A percentile compares a stretch with the other conserved stretches of the same genome.
phyloP scores from a whole-genome alignment of 1,284 basidiomycete species.

The Inonotus obliquus region DNA sequence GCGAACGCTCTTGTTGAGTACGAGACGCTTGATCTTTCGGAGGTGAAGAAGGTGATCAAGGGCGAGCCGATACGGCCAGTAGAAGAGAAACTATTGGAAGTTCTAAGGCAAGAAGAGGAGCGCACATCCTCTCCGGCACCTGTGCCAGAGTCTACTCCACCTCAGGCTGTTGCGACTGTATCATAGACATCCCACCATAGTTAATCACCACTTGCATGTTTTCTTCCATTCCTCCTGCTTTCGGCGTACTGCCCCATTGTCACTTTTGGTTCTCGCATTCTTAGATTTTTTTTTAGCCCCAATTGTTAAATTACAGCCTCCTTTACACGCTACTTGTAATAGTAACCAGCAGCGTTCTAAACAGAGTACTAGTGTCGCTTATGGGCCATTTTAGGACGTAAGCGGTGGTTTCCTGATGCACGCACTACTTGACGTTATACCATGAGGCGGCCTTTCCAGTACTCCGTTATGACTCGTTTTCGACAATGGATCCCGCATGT shows the following conservation, averaged over 20 bases:
- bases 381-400: no score
- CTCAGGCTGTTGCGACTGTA: conserved; percentile 10
- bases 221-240: neutral
- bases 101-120: conserved; percentile 4
- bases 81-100: conserved; percentile 57
- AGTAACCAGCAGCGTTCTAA: neutral
- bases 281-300: neutral
- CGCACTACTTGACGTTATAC: no score
- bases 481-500: no score
- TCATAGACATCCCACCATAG: conserved; percentile 10
- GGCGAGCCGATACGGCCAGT: conserved; percentile 73
- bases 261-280: conserved; percentile 12
- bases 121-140: neutral
- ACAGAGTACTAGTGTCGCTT: neutral
- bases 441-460: no score
- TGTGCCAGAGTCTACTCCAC: neutral
- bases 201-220: neutral
- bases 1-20: conserved; percentile 88
- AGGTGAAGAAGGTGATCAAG: conserved; percentile 81
- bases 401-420: no score
- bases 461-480: no score
- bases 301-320: neutral
- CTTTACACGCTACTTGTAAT: neutral
- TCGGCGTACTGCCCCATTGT: conserved; percentile 2
- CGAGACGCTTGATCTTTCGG: conserved; percentile 85